Conservation (phyloP, 2,329 filamentous ascomycete genomes). For the Cladophialophora carrionii region DNA sequence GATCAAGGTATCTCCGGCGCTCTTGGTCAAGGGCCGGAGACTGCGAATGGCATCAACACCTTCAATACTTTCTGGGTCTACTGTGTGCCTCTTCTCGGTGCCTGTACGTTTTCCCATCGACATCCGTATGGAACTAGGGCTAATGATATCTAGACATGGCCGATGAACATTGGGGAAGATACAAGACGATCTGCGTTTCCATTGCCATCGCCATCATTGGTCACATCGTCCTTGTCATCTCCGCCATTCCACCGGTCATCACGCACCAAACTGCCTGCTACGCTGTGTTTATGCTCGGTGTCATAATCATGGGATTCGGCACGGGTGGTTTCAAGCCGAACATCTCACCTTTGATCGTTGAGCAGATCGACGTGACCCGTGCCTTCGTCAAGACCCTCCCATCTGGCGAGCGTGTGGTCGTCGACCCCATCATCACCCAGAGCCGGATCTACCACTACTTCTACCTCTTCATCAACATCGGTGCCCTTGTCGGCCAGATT, state of each 20-base stretch:
- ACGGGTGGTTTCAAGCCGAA: slow-evolving; percentile 83
- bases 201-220: slow-evolving; percentile 66
- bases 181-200: slow-evolving; percentile 70
- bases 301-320: slow-evolving; percentile 71
- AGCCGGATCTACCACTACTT: slow-evolving; percentile 70
- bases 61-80: slow-evolving; percentile 67
- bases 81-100: slow-evolving; percentile 62
- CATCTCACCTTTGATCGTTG: slow-evolving; percentile 34
- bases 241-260: slow-evolving; percentile 67
- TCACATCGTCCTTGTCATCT: slow-evolving; percentile 67
- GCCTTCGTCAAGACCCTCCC: slow-evolving; percentile 54
- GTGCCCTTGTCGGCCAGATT: slow-evolving; percentile 64
- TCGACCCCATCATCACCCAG: slow-evolving; percentile 69
- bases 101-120: slow-evolving; percentile 45
- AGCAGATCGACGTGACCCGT: slow-evolving; percentile 57
- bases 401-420: slow-evolving; percentile 68
- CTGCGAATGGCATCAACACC: slow-evolving; percentile 56
- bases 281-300: slow-evolving; percentile 64
- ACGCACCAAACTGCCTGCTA: slow-evolving; percentile 61
- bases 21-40: slow-evolving; percentile 61
- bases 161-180: slow-evolving; percentile 53
- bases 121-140: neutral
- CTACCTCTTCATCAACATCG: slow-evolving; percentile 72
- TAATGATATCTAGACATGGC: slow-evolving; percentile 1
- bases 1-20: slow-evolving; percentile 56